Percentiles rank a stretch among this genome's conserved stretches.
Conservation (phyloP, 768 basidiomycete genomes). For the Tylopilus plumbeoviolaceoides region DNA sequence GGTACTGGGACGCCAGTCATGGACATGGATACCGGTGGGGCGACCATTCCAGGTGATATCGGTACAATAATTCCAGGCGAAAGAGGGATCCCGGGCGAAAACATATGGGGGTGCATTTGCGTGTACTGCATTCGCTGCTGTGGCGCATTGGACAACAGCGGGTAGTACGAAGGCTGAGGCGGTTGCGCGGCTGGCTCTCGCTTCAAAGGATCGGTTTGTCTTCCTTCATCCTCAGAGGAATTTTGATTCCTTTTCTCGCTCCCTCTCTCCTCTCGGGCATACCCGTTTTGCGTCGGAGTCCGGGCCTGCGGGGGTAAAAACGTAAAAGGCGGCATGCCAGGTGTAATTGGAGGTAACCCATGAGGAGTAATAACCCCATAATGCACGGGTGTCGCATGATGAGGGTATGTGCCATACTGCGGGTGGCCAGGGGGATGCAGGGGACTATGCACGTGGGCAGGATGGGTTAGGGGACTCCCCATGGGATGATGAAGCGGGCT, state of each 20-base stretch:
- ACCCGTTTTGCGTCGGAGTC: conserved; percentile 19
- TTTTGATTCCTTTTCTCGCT: conserved; percentile 2
- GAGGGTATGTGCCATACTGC: conserved; percentile 27
- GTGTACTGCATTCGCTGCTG: conserved; percentile 24
- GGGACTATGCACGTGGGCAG: conserved; percentile 30
- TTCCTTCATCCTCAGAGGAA: conserved; percentile 5
- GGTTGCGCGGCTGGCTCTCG: conserved; percentile 7
- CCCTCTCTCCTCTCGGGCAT: background rate
- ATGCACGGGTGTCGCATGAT: conserved; percentile 19
- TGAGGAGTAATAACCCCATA: conserved; percentile 58
- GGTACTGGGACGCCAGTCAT: conserved; percentile 21
- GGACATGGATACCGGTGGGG: conserved; percentile 15
- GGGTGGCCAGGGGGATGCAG: conserved; percentile 29
- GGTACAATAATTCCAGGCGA: conserved; percentile 30
- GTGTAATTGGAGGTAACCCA: conserved; percentile 90
- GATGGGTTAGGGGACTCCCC: conserved; percentile 31
- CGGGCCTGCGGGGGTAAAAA: conserved; percentile 57
- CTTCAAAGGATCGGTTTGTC: background rate
- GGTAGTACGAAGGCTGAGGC: conserved; percentile 11
- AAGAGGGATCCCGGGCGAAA: conserved; percentile 30
- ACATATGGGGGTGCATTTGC: conserved; percentile 23
- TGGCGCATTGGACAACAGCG: conserved; percentile 9
- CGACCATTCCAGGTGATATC: conserved; percentile 24
- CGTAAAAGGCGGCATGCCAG: conserved; percentile 93
- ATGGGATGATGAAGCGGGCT: conserved; percentile 39